A percentile compares a stretch with the other conserved stretches of the same genome.
phyloP scores from a whole-genome alignment of 176 grass and related monocot genomes.

The Pontederia paniculata region DNA sequence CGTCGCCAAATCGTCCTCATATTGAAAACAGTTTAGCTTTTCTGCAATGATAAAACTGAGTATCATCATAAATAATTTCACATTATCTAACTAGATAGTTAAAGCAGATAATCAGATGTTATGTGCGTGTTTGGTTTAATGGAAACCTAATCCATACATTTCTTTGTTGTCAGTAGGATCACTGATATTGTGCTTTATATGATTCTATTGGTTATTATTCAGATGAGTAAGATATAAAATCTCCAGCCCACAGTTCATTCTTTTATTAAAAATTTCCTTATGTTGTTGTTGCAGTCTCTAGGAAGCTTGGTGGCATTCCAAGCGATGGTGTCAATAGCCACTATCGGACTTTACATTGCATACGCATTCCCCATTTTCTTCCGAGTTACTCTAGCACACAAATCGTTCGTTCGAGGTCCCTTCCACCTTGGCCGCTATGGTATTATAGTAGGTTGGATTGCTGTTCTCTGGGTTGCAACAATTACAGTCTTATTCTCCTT shows the following conservation, averaged over 20 bases:
- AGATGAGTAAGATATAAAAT: too few relatives aligned
- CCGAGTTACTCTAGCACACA: conserved; percentile 63
- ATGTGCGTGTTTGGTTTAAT: too few relatives aligned
- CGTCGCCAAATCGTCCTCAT: too few relatives aligned
- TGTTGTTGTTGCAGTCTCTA: conserved; percentile 43
- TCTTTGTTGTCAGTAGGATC: too few relatives aligned
- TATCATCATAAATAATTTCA: too few relatives aligned
- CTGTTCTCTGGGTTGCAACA: conserved; percentile 90
- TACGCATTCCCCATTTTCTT: conserved; percentile 89
- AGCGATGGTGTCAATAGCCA: conserved; percentile 97
- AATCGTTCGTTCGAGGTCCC: conserved; percentile 47
- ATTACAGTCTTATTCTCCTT: conserved; percentile 94
- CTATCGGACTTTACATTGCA: conserved; percentile 74
- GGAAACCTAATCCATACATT: too few relatives aligned
- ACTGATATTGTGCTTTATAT: too few relatives aligned
- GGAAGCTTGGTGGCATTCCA: conserved; percentile 91
- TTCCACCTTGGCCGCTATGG: conserved; percentile 79
- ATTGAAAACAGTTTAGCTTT: too few relatives aligned
- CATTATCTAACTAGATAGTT: too few relatives aligned
- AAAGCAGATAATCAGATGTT: too few relatives aligned
- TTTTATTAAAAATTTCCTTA: neutral
- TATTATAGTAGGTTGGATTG: conserved; percentile 46
- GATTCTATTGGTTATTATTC: too few relatives aligned
- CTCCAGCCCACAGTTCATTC: neutral
- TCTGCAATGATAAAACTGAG: too few relatives aligned